phyloP scores from a whole-genome alignment of 73 alveolate species.

The Paramecium tetraurelia region DNA sequence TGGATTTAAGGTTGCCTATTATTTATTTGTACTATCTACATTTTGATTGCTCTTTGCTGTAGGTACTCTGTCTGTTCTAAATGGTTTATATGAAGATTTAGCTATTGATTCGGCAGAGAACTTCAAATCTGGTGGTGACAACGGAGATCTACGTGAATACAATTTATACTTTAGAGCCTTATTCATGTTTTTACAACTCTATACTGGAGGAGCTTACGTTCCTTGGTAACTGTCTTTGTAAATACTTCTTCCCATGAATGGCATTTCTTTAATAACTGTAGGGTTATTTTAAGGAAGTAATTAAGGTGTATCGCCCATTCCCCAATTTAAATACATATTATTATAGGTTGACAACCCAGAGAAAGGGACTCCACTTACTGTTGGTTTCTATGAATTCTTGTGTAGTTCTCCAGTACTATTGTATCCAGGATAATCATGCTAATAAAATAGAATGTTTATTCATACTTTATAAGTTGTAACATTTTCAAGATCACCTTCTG shows the following conservation, averaged over 20 bases:
- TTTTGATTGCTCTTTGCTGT: not conserved
- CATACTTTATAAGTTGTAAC: not conserved
- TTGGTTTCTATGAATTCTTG: not conserved
- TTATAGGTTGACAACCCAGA: constrained; percentile 38
- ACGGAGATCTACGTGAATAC: not conserved
- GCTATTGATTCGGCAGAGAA: constrained; percentile 21
- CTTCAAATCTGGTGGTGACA: constrained; percentile 24
- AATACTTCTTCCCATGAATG: constrained; percentile 32
- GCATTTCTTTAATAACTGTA: constrained; percentile 31
- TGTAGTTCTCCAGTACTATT: not conserved
- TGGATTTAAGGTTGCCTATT: not conserved
- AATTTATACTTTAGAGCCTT: not conserved
- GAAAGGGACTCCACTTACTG: not conserved
- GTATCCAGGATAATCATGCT: constrained; percentile 47
- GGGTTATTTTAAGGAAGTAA: not conserved
- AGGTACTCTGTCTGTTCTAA: not conserved
- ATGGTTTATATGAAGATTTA: constrained; percentile 3
- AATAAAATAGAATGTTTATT: not conserved
- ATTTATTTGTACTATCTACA: not conserved
- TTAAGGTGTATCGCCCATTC: constrained; percentile 5
- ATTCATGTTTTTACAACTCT: not conserved
- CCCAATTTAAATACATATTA: constrained; percentile 34
- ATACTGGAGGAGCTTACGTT: not conserved
- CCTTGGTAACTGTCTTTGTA: constrained; percentile 28
- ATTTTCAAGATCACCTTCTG: constrained; percentile 10